Conservation (phyloP, 2,329 filamentous ascomycete species). For the Penicillium paneum region DNA sequence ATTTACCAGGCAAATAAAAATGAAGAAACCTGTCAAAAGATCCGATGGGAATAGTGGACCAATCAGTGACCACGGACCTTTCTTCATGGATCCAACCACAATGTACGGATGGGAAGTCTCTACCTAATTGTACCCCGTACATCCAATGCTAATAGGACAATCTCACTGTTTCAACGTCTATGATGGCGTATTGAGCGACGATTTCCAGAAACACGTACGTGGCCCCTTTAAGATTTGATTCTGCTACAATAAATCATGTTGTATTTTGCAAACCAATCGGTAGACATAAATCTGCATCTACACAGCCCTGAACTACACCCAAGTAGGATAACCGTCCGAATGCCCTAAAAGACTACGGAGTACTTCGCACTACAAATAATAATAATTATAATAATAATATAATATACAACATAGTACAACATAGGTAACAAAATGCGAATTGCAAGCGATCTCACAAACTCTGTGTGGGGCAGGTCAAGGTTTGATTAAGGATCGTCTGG, state of each 20-base stretch:
- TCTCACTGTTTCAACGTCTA: constrained; percentile 12
- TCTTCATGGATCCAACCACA: not conserved
- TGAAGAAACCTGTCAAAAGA: not conserved
- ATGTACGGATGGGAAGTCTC: constrained; percentile 12
- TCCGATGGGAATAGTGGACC: not conserved
- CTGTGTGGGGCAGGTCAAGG: constrained; percentile 28
- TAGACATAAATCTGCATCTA: constrained; percentile 7
- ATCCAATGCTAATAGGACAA: constrained; percentile 7
- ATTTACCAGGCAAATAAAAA: not conserved
- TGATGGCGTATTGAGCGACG: not conserved
- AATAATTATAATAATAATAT: not conserved
- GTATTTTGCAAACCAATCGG: not conserved
- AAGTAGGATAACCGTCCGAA: constrained; percentile 17
- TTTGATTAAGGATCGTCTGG: constrained; percentile 41
- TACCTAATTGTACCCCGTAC: not conserved
- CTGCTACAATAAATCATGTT: not conserved
- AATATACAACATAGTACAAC: not conserved
- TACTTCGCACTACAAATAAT: too few relatives aligned
- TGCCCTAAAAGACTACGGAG: not conserved
- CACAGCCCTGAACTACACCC: constrained; percentile 15
- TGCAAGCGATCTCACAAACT: constrained; percentile 16
- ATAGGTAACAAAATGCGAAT: not conserved
- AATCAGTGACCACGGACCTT: not conserved
- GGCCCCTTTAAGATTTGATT: not conserved
- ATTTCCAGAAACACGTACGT: not conserved